phyloP scores from a whole-genome alignment of 2,329 filamentous ascomycete genomes.

The Neocatenulostroma microsporum region DNA sequence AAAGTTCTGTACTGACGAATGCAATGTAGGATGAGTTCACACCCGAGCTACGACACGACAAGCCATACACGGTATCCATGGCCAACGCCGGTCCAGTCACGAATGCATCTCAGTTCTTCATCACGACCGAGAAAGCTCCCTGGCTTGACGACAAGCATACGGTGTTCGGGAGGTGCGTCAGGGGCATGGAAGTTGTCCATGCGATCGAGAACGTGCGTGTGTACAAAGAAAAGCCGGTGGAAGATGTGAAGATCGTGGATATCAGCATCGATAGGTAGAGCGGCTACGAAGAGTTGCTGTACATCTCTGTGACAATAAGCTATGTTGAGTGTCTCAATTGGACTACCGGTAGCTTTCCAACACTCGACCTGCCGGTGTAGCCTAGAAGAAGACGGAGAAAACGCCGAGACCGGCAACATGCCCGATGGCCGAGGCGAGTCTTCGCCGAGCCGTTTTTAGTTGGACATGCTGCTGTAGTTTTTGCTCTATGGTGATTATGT shows the following conservation, averaged over 20 bases:
- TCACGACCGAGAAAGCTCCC: constrained; percentile 93
- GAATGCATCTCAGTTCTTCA: constrained; percentile 96
- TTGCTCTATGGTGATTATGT: too few species aligned
- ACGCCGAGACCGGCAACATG: too few species aligned
- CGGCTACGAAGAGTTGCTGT: constrained; percentile 2
- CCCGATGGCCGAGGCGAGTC: too few species aligned
- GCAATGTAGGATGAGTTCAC: constrained; percentile 95
- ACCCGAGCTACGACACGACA: constrained; percentile 74
- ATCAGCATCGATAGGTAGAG: constrained; percentile 43
- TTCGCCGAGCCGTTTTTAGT: too few species aligned
- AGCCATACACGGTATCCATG: constrained; percentile 95
- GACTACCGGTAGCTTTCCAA: too few species aligned
- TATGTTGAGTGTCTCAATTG: too few species aligned
- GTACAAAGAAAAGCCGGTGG: constrained; percentile 86
- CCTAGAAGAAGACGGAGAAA: too few species aligned
- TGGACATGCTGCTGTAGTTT: too few species aligned
- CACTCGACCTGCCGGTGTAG: too few species aligned
- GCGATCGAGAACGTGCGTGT: constrained; percentile 88
- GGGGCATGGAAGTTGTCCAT: constrained; percentile 89
- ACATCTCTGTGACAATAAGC: too few species aligned
- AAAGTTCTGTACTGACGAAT: too few species aligned
- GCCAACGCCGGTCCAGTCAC: constrained; percentile 93
- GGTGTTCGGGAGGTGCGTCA: constrained; percentile 83
- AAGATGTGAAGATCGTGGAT: constrained; percentile 95
- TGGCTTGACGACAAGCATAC: constrained; percentile 97